phyloP scores from a whole-genome alignment of 371 early-diverging fungal species.

The Syncephalastrum sp. region DNA sequence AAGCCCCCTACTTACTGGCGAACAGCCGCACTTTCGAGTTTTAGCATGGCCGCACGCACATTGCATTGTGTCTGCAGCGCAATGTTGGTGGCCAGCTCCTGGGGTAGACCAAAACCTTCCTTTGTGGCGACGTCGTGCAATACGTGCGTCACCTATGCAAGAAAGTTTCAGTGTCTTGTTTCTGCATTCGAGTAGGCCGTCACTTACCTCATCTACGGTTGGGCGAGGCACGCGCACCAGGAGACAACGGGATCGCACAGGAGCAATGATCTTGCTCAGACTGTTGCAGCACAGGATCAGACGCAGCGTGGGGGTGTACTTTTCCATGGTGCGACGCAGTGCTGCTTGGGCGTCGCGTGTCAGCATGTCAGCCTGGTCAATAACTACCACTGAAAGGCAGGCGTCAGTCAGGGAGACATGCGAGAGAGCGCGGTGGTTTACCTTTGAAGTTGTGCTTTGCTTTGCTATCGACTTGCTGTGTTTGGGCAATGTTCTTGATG shows the following conservation, averaged over 20 bases:
- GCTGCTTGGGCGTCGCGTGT: slow-evolving; percentile 97
- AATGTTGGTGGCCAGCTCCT: slow-evolving; percentile 61
- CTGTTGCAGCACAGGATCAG: slow-evolving; percentile 93
- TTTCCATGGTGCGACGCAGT: slow-evolving; percentile 99
- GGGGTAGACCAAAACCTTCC: slow-evolving; percentile 76
- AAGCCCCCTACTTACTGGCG: slow-evolving; percentile 54
- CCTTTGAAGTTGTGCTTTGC: slow-evolving; percentile 87
- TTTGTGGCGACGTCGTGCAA: slow-evolving; percentile 74
- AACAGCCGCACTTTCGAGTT: slow-evolving; percentile 87
- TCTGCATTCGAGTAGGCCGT: not conserved
- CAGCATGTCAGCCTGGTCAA: slow-evolving; percentile 96
- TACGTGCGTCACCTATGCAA: slow-evolving; percentile 54
- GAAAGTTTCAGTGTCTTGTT: not conserved
- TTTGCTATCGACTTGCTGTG: slow-evolving; percentile 88
- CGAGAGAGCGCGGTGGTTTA: slow-evolving; percentile 18
- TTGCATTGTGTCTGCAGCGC: slow-evolving; percentile 81
- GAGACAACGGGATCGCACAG: slow-evolving; percentile 96
- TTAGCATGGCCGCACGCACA: slow-evolving; percentile 84
- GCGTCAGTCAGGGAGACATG: not conserved
- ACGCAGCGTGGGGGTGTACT: slow-evolving; percentile 92
- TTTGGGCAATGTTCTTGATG: slow-evolving; percentile 98
- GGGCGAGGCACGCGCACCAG: slow-evolving; percentile 91
- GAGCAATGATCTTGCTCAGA: slow-evolving; percentile 91
- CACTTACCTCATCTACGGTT: slow-evolving; percentile 59
- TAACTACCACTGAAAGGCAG: slow-evolving; percentile 76